Percentiles rank a stretch among this genome's conserved stretches.
Evolutionary conservation across 495 filamentous ascomycete species (phyloP).

Genomic region (Xylona heveae): DNA sequence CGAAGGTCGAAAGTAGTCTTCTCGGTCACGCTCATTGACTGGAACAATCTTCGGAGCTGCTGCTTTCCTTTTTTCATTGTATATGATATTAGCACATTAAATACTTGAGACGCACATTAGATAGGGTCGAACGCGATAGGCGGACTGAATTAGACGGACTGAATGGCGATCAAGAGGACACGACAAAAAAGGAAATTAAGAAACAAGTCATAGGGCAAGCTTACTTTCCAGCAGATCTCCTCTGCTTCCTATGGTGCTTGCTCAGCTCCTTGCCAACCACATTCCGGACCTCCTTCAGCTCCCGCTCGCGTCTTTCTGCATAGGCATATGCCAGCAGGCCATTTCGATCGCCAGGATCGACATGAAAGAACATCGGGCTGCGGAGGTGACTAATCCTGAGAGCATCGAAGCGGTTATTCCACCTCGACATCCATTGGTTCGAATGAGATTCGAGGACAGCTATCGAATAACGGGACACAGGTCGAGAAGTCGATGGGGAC

Average conservation of each 20-base stretch:
- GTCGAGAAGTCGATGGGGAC: no score
- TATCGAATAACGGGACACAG: no score
- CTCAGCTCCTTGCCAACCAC: slow-evolving; percentile 43
- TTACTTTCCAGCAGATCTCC: no score
- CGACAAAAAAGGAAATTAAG: no score
- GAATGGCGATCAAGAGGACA: no score
- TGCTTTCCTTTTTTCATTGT: slow-evolving; percentile 1
- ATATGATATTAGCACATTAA: background rate
- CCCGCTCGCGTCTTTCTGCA: slow-evolving; percentile 23
- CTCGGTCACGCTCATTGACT: slow-evolving; percentile 41
- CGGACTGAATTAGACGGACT: slow-evolving; percentile 8
- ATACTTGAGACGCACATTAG: slow-evolving; percentile 2
- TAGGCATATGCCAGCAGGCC: slow-evolving; percentile 37
- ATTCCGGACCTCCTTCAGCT: slow-evolving; percentile 32
- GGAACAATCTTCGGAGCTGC: slow-evolving; percentile 12
- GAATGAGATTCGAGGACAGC: slow-evolving; percentile 31
- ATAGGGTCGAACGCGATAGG: background rate
- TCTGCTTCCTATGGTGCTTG: slow-evolving; percentile 42
- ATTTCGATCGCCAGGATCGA: slow-evolving; percentile 41
- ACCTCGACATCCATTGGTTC: slow-evolving; percentile 31
- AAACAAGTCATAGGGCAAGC: no score
- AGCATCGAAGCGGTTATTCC: slow-evolving; percentile 31
- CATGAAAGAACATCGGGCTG: slow-evolving; percentile 48
- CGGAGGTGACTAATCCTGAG: slow-evolving; percentile 36
- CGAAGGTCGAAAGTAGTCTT: slow-evolving; percentile 41